These are phyloP conservation scores for Zasmidium cellare DNA, from an alignment of 2,329 filamentous ascomycete species.

Conservation along the genomic window DNA sequence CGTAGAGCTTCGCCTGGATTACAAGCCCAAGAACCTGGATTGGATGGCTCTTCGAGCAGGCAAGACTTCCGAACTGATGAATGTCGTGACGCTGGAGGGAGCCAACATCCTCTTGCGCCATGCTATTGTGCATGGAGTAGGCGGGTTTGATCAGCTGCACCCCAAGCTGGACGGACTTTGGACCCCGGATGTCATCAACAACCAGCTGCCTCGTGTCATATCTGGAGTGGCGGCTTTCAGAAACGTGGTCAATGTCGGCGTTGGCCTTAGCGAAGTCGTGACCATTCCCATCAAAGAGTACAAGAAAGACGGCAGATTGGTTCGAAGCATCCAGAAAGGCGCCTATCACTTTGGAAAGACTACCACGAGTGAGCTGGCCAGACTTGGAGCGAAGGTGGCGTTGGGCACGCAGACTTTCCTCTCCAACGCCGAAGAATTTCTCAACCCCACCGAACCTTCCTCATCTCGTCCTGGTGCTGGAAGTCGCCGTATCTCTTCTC, in stretches of 20 bases:
- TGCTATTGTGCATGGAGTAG: conserved; percentile 88
- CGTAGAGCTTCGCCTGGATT: conserved; percentile 83
- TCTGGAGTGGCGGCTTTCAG: conserved; percentile 88
- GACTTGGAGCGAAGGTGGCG: conserved; percentile 88
- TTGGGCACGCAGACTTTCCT: conserved; percentile 94
- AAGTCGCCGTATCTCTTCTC: conserved; percentile 12
- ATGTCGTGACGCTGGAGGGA: conserved; percentile 89
- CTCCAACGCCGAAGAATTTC: conserved; percentile 80
- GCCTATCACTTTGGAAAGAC: conserved; percentile 87
- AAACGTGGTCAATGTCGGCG: conserved; percentile 86
- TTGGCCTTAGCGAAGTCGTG: conserved; percentile 80
- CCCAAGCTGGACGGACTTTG: conserved; percentile 92
- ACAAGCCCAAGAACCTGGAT: conserved; percentile 97
- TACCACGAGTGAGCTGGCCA: conserved; percentile 91
- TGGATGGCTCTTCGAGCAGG: conserved; percentile 90
- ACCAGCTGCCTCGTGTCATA: conserved; percentile 85
- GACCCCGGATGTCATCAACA: conserved; percentile 88
- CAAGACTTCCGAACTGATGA: conserved; percentile 97
- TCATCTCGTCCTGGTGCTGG: conserved; percentile 15
- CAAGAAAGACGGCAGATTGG: conserved; percentile 85
- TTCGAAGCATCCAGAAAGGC: conserved; percentile 89
- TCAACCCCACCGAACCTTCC: conserved; percentile 46
- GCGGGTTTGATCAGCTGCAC: conserved; percentile 86
- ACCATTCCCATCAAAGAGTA: conserved; percentile 92
- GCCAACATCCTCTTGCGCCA: conserved; percentile 83